Conservation (phyloP, 2,329 filamentous ascomycete species). For the Ustilaginoidea virens region DNA sequence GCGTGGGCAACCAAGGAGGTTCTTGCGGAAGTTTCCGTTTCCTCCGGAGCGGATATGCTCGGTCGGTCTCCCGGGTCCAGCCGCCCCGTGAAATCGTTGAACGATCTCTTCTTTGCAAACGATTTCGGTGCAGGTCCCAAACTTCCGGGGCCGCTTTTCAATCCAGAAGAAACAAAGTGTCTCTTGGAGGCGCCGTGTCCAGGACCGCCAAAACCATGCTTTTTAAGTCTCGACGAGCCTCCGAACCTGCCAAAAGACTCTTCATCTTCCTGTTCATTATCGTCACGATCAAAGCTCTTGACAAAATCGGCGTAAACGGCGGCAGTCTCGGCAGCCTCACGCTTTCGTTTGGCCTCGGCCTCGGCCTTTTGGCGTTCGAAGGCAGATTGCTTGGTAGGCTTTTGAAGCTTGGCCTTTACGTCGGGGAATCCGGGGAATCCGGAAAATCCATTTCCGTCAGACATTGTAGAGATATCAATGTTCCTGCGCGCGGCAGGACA, state of each 20-base stretch:
- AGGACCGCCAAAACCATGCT: conserved; percentile 3
- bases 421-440: conserved; percentile 44
- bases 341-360: conserved; percentile 70
- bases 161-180: conserved; percentile 45
- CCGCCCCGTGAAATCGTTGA: conserved; percentile 21
- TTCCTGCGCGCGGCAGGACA: conserved; percentile 3
- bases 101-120: conserved; percentile 39
- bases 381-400: conserved; percentile 67
- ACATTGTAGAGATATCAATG: conserved; percentile 19
- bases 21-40: conserved; percentile 13
- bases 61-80: conserved; percentile 15
- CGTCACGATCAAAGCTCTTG: conserved; percentile 57
- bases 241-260: conserved; percentile 8
- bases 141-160: conserved; percentile 47
- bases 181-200: conserved; percentile 27
- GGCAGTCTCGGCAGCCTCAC: conserved; percentile 75
- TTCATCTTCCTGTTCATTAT: conserved; percentile 19
- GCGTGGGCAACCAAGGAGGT: conserved; percentile 50
- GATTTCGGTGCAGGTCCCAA: conserved; percentile 36
- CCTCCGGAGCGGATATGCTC: conserved; percentile 21
- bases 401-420: conserved; percentile 61
- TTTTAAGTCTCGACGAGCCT: conserved; percentile 6
- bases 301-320: conserved; percentile 80
- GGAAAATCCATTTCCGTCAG: conserved; percentile 29
- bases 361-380: conserved; percentile 84